Evolutionary conservation across 768 basidiomycete species (phyloP).

Genomic region (Podaxis rugospora): DNA sequence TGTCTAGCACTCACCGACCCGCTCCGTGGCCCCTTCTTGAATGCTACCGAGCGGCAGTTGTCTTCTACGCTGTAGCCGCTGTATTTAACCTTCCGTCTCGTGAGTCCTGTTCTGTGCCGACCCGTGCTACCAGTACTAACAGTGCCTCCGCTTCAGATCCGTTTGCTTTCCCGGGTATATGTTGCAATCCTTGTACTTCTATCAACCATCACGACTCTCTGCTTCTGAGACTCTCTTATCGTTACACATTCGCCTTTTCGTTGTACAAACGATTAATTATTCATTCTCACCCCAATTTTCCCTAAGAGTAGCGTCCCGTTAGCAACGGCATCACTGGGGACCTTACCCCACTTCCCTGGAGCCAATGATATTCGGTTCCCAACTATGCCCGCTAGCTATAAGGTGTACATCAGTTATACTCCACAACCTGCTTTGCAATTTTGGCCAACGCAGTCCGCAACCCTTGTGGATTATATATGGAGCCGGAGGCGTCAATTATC

Average conservation of each 20-base stretch:
- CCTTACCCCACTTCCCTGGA: too few relatives aligned
- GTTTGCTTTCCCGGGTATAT: not conserved
- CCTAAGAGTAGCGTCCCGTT: not conserved
- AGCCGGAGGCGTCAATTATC: too few relatives aligned
- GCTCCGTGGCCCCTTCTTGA: not conserved
- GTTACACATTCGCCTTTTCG: not conserved
- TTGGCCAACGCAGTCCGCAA: too few relatives aligned
- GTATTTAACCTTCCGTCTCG: not conserved
- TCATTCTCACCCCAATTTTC: not conserved
- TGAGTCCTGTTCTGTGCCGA: not conserved
- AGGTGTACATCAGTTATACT: too few relatives aligned
- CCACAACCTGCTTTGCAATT: too few relatives aligned
- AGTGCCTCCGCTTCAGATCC: not conserved
- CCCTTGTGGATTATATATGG: too few relatives aligned
- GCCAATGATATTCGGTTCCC: too few relatives aligned
- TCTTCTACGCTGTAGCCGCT: not conserved
- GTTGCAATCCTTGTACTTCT: slow-evolving; percentile 6
- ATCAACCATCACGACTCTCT: not conserved
- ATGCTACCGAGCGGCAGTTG: too few relatives aligned
- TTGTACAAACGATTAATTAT: not conserved
- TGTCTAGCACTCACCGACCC: not conserved
- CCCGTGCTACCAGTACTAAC: too few relatives aligned
- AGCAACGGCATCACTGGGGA: too few relatives aligned
- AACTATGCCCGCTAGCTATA: too few relatives aligned
- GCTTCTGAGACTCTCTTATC: not conserved